Evolutionary conservation across 2,329 filamentous ascomycete species (phyloP).

Genomic region (Apiospora marii): DNA sequence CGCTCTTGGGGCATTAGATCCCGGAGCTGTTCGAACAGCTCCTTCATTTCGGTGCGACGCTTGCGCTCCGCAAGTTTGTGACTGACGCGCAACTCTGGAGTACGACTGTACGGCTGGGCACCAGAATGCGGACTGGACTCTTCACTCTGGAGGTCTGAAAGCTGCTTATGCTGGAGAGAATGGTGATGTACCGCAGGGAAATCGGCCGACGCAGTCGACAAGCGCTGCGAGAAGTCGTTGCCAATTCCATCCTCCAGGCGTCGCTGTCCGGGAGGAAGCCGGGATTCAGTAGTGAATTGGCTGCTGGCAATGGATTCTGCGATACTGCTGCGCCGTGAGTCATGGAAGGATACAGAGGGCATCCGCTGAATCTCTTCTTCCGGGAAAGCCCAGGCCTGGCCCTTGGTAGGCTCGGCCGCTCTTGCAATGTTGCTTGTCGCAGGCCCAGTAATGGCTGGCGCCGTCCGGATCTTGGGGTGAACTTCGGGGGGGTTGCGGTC

Average conservation of each 20-base stretch:
- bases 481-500: conserved; percentile 64
- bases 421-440: conserved; percentile 70
- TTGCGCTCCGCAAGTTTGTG: conserved; percentile 88
- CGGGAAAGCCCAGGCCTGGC: conserved; percentile 85
- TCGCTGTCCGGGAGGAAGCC: conserved; percentile 75
- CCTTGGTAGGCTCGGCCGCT: conserved; percentile 81
- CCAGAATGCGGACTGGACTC: conserved; percentile 60
- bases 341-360: conserved; percentile 42
- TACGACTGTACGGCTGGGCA: conserved; percentile 81
- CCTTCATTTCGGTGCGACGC: conserved; percentile 87
- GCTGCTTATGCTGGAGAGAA: conserved; percentile 76
- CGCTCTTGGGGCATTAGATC: conserved; percentile 82
- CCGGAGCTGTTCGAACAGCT: conserved; percentile 81
- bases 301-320: conserved; percentile 82
- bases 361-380: conserved; percentile 69
- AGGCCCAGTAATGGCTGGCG: conserved; percentile 78
- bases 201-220: conserved; percentile 60
- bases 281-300: conserved; percentile 78
- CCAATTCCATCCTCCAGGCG: conserved; percentile 69
- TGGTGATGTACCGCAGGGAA: conserved; percentile 75
- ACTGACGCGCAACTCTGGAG: conserved; percentile 81
- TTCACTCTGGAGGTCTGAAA: conserved; percentile 71
- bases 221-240: conserved; percentile 52
- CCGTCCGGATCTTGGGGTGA: conserved; percentile 65
- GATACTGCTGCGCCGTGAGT: conserved; percentile 78